Conservation (phyloP, 768 basidiomycete genomes). For the Tricholoma saponaceum region DNA sequence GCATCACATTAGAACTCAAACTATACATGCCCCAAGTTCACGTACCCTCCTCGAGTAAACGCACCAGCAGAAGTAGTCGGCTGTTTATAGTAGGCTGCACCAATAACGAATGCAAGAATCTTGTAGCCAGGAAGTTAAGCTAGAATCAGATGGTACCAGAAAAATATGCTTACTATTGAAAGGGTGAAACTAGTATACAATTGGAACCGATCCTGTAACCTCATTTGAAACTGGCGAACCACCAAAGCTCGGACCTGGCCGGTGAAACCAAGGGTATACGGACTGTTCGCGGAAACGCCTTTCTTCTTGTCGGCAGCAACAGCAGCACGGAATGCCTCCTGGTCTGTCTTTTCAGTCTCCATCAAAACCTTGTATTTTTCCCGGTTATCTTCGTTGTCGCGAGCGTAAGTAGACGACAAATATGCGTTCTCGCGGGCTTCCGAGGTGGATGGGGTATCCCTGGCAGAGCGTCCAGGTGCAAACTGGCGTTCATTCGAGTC, state of each 20-base stretch:
- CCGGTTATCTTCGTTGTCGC: constrained; percentile 41
- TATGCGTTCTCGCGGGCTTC: constrained; percentile 65
- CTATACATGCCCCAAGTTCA: background rate
- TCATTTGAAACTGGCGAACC: constrained; percentile 68
- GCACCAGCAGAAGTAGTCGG: constrained; percentile 73
- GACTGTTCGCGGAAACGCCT: constrained; percentile 72
- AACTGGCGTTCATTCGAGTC: constrained; percentile 85
- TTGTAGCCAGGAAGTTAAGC: constrained; percentile 16
- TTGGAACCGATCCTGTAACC: constrained; percentile 75
- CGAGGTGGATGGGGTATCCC: constrained; percentile 64
- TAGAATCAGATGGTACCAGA: background rate
- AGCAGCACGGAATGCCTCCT: constrained; percentile 73
- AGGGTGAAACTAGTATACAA: constrained; percentile 66
- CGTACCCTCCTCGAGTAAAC: constrained; percentile 76
- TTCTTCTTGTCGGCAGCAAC: constrained; percentile 75
- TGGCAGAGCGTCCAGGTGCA: constrained; percentile 52
- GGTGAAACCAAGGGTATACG: constrained; percentile 77
- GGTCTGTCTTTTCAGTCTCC: constrained; percentile 61
- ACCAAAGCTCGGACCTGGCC: constrained; percentile 72
- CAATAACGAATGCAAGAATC: constrained; percentile 62
- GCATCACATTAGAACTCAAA: background rate
- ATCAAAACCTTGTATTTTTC: constrained; percentile 50
- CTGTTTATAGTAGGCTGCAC: constrained; percentile 70
- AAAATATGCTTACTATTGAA: constrained; percentile 42
- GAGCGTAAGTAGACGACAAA: constrained; percentile 41